These are phyloP conservation scores for Globisporangium camurandrum DNA, from an alignment of 352 stramenopile genomes.

Conservation along the genomic window DNA sequence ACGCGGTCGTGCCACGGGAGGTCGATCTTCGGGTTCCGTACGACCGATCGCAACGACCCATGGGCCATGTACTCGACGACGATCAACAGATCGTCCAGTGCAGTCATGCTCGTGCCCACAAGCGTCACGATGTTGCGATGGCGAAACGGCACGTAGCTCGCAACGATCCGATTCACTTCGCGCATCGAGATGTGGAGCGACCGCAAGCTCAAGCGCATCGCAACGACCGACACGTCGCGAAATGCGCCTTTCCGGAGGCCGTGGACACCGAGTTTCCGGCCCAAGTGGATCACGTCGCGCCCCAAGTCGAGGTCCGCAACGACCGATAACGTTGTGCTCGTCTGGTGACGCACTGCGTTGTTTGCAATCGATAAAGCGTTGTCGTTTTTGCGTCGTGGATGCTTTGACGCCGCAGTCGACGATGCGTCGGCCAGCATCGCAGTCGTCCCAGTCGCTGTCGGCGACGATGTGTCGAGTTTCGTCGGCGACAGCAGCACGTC, in stretches of 20 bases:
- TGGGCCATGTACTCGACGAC: conserved; percentile 76
- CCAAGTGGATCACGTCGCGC: conserved; percentile 30
- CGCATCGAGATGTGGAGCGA: conserved; percentile 26
- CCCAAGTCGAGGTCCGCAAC: conserved; percentile 44
- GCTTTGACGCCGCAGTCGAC: no score
- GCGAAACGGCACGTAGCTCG: conserved; percentile 48
- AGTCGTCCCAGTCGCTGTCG: neutral
- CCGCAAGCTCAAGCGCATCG: conserved; percentile 36
- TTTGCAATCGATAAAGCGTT: neutral
- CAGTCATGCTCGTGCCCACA: conserved; percentile 45
- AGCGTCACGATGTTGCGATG: conserved; percentile 68
- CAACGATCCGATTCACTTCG: conserved; percentile 36
- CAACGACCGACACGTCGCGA: conserved; percentile 38
- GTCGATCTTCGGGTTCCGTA: conserved; percentile 37
- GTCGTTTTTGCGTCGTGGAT: no score
- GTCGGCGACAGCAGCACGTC: conserved; percentile 14
- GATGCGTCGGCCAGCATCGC: neutral
- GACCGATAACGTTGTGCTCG: conserved; percentile 14
- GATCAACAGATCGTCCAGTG: conserved; percentile 54
- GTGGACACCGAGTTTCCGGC: conserved; percentile 47
- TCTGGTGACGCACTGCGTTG: no score
- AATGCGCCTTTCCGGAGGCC: conserved; percentile 46
- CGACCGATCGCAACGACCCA: conserved; percentile 46
- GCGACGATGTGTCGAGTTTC: conserved; percentile 2
- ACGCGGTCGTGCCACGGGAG: conserved; percentile 44